Evolutionary conservation across 352 stramenopile genomes (phyloP).

Genomic region (Phytophthora parvispora): DNA sequence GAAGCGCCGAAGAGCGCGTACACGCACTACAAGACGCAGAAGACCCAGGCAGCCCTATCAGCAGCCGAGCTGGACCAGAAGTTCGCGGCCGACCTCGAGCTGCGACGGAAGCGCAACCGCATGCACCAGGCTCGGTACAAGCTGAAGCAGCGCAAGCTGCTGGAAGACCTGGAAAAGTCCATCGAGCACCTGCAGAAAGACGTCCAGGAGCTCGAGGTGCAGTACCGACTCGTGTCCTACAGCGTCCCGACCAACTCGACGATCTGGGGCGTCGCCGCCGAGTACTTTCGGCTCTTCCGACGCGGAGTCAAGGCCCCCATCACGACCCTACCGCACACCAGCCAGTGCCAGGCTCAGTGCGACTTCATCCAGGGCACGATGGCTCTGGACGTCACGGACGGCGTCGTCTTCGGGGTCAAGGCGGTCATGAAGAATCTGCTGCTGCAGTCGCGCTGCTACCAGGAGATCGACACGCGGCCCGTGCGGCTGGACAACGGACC

Average conservation of each 20-base stretch:
- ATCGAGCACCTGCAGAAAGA: constrained; percentile 1
- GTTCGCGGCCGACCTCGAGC: background rate
- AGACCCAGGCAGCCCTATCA: background rate
- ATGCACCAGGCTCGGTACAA: constrained; percentile 9
- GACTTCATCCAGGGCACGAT: constrained; percentile 12
- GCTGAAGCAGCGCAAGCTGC: constrained; percentile 5
- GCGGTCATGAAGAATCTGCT: constrained; percentile 4
- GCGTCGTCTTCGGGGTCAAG: background rate
- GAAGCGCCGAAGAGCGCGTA: background rate
- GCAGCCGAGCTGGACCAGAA: background rate
- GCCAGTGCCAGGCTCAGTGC: constrained; percentile 1
- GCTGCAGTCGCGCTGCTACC: constrained; percentile 5
- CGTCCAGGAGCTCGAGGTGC: constrained; percentile 7
- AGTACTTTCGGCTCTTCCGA: constrained; percentile 16
- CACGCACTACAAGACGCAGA: background rate
- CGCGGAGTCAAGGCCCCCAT: constrained; percentile 1
- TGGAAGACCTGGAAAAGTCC: background rate
- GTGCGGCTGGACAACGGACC: constrained; percentile 1
- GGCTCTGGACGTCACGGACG: constrained; percentile 6
- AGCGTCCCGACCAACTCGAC: constrained; percentile 2
- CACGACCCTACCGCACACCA: background rate
- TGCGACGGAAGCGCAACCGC: constrained; percentile 9
- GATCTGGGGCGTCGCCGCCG: constrained; percentile 2
- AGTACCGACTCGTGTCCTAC: constrained; percentile 6
- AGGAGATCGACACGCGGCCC: constrained; percentile 7